Conservation (phyloP, 1,139 yeast genomes). For the Yamadazyma conglobata region DNA sequence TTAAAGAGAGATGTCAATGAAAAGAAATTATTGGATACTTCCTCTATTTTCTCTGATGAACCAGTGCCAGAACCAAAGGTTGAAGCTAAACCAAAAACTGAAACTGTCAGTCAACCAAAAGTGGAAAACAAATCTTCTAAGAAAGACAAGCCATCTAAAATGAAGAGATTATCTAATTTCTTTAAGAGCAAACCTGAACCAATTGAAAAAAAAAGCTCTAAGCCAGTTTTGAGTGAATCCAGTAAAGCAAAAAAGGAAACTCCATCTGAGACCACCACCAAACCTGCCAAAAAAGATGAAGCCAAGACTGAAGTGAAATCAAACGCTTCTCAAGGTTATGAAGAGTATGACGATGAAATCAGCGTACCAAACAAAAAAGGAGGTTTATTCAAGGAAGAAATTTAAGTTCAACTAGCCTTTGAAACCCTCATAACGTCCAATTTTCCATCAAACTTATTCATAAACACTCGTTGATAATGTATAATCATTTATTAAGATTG, state of each 20-base stretch:
- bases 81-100: constrained; percentile 5
- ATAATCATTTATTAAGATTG: no score
- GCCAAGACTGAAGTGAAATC: constrained; percentile 11
- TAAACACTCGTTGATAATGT: no score
- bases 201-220: constrained; percentile 1
- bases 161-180: constrained; percentile 15
- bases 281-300: constrained; percentile 6
- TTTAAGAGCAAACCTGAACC: constrained; percentile 11
- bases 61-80: constrained; percentile 15
- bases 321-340: constrained; percentile 12
- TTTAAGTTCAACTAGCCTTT: constrained; percentile 16
- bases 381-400: constrained; percentile 45
- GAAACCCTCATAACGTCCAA: no score
- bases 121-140: constrained; percentile 4
- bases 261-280: constrained; percentile 8
- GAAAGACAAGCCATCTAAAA: constrained; percentile 10
- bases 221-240: not conserved
- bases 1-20: constrained; percentile 43
- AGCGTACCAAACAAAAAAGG: constrained; percentile 27
- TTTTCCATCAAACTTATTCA: constrained; percentile 1
- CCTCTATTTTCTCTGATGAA: constrained; percentile 36
- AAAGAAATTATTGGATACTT: constrained; percentile 37
- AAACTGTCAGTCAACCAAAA: constrained; percentile 4
- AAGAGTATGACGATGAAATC: constrained; percentile 29
- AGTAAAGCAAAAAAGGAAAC: constrained; percentile 1